A percentile compares a stretch with the other conserved stretches of the same genome.
Conservation (phyloP, 768 basidiomycete species). For the Kwoniella sp. region DNA sequence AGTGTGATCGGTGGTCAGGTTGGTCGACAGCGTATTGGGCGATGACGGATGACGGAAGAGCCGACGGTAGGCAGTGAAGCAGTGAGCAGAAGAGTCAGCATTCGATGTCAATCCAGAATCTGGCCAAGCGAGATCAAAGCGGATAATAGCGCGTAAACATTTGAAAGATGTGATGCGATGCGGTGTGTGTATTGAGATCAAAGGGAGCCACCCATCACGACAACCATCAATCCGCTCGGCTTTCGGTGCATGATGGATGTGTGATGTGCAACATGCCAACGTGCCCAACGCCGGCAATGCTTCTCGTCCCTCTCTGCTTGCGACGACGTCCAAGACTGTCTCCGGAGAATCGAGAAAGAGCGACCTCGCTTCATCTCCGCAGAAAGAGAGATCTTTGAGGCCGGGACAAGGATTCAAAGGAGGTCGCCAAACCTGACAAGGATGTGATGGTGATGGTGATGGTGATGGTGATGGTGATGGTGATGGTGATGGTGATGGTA, state of each 20-base stretch:
- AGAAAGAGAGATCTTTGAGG: no score
- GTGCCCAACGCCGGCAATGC: no score
- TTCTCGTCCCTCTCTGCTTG: no score
- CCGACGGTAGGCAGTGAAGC: neutral
- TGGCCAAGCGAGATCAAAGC: neutral
- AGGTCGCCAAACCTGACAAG: neutral
- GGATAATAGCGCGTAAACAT: neutral
- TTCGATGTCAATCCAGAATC: neutral
- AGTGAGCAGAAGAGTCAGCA: neutral
- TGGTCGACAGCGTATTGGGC: neutral
- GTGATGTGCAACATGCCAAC: no score
- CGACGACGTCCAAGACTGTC: no score
- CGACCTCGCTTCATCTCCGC: no score
- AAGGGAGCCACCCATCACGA: neutral
- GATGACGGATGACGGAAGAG: no score
- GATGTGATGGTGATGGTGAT: no score
- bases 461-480: neutral
- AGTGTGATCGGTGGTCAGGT: neutral
- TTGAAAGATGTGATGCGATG: neutral
- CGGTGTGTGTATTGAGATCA: neutral
- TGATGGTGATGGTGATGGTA: neutral
- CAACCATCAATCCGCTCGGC: conserved; percentile 1
- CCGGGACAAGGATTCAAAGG: neutral
- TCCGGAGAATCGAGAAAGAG: no score
- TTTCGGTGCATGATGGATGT: no score